A percentile compares a stretch with the other conserved stretches of the same genome.
Evolutionary conservation across 177 flowering plant genomes (phyloP).

Genomic region (Vitis hybrid): DNA sequence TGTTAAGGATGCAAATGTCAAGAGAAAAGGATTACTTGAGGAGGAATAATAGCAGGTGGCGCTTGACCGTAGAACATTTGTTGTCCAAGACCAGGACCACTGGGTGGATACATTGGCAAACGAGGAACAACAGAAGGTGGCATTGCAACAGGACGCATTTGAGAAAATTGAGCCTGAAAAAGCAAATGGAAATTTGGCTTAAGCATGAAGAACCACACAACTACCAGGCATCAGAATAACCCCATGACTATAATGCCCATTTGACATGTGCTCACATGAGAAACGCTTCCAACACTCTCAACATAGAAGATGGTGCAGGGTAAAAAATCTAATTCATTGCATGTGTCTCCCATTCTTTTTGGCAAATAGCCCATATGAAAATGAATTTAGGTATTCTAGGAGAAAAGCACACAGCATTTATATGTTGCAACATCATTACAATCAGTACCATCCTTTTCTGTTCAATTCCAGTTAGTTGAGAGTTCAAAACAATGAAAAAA

Average conservation of each 20-base stretch:
- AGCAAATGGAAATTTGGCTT: background rate
- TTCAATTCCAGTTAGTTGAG: background rate
- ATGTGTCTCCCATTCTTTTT: no score
- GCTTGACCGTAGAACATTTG: conserved; percentile 91
- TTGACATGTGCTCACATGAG: no score
- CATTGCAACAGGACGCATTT: conserved; percentile 79
- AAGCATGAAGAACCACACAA: background rate
- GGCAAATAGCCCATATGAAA: no score
- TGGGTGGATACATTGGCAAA: conserved; percentile 86
- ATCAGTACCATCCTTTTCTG: background rate
- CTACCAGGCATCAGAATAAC: no score
- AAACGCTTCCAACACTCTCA: no score
- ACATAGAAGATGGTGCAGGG: no score
- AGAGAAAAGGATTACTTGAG: conserved; percentile 49
- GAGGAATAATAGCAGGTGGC: conserved; percentile 86
- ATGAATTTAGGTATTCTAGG: no score
- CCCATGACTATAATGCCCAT: no score
- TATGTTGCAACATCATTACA: background rate
- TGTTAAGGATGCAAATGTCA: background rate
- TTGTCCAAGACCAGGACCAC: conserved; percentile 81
- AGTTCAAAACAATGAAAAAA: background rate
- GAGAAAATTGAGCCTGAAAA: conserved; percentile 84
- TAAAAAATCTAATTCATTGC: no score
- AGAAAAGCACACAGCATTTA: background rate
- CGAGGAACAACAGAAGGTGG: conserved; percentile 74